A percentile compares a stretch with the other conserved stretches of the same genome.
Evolutionary conservation across 176 grass and related monocot species (phyloP).

Genomic region (Oryza meridionalis): DNA sequence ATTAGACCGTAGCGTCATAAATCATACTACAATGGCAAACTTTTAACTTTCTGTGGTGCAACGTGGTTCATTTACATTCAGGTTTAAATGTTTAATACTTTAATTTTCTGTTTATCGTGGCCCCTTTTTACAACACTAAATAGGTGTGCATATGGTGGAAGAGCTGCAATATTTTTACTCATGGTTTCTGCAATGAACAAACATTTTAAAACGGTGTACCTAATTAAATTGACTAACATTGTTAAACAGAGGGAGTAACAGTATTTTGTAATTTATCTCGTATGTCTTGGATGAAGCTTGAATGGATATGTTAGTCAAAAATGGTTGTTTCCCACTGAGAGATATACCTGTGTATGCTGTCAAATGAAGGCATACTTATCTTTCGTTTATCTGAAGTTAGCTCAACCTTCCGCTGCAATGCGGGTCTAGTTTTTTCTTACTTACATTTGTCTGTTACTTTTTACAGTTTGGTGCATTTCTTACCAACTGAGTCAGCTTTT

Average conservation of each 20-base stretch:
- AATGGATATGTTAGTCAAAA: background rate
- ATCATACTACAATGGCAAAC: background rate
- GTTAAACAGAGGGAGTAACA: background rate
- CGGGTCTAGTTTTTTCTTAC: slow-evolving; percentile 3
- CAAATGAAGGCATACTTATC: background rate
- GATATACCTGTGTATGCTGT: background rate
- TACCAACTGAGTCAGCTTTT: slow-evolving; percentile 38
- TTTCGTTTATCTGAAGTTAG: background rate
- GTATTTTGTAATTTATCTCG: background rate
- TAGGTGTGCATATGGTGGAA: background rate
- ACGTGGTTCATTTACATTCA: too few relatives aligned
- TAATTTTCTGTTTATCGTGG: too few relatives aligned
- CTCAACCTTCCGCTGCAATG: background rate
- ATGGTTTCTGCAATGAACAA: background rate
- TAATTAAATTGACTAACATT: background rate
- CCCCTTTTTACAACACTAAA: too few relatives aligned
- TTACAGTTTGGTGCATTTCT: slow-evolving; percentile 41
- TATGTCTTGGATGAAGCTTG: background rate
- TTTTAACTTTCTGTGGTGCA: too few relatives aligned
- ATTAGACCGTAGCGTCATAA: background rate
- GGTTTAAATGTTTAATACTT: too few relatives aligned
- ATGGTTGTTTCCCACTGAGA: background rate
- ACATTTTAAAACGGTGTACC: background rate
- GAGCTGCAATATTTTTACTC: background rate
- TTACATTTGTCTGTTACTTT: slow-evolving; percentile 13